A percentile compares a stretch with the other conserved stretches of the same genome.
Conservation (phyloP, 73 alveolate genomes). For the Paramecium sonneborni region DNA sequence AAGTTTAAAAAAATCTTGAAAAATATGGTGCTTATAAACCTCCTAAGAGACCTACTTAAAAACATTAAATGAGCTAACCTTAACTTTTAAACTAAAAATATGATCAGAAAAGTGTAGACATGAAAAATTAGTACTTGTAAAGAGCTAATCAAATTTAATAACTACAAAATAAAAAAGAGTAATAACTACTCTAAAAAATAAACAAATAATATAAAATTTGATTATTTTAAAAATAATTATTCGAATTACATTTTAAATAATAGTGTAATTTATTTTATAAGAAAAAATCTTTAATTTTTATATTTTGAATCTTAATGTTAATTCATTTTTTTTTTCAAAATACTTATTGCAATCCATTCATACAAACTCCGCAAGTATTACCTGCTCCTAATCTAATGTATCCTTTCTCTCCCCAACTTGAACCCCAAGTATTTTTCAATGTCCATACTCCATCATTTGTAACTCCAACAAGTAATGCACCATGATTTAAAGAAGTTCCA, state of each 20-base stretch:
- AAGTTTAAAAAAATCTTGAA: neutral
- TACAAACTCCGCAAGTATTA: slow-evolving; percentile 60
- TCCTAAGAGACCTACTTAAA: slow-evolving; percentile 42
- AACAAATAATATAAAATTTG: slow-evolving; percentile 48
- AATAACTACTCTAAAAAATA: slow-evolving; percentile 1
- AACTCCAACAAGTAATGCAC: slow-evolving; percentile 64
- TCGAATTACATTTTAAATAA: neutral
- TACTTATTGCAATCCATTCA: neutral
- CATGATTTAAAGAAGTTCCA: slow-evolving; percentile 65
- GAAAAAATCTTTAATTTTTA: too few species aligned
- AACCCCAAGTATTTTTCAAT: slow-evolving; percentile 72
- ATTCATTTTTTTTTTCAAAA: neutral
- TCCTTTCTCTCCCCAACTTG: slow-evolving; percentile 74
- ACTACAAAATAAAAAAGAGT: slow-evolving; percentile 8
- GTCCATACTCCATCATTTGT: slow-evolving; percentile 53
- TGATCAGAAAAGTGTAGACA: neutral
- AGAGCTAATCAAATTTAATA: slow-evolving; percentile 39
- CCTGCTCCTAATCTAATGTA: slow-evolving; percentile 58
- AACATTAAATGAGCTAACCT: slow-evolving; percentile 27
- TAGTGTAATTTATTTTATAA: too few species aligned
- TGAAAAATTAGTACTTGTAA: slow-evolving; percentile 38
- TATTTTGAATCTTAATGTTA: neutral
- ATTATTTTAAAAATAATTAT: neutral
- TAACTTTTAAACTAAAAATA: neutral
- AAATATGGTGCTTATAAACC: slow-evolving; percentile 49